Evolutionary conservation across 75 land plant species (phyloP).

Genomic region (Isoetes taiwanensis): DNA sequence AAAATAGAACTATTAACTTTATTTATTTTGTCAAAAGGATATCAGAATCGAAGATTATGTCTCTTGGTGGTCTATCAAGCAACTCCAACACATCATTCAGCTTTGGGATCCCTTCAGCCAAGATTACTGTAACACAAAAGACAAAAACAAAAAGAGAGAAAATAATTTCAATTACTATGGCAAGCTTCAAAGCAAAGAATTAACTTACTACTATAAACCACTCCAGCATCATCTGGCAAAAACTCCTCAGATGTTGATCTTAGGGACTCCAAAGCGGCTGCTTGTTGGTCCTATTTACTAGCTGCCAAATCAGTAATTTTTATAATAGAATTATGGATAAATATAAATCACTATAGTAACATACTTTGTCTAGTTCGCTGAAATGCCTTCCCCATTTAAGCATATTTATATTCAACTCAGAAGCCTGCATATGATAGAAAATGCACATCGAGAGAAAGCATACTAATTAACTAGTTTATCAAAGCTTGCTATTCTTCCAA

Average conservation of each 20-base stretch:
- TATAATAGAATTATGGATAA: not conserved
- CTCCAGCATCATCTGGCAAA: slow-evolving; percentile 4
- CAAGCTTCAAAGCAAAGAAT: not conserved
- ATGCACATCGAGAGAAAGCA: not conserved
- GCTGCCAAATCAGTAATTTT: not conserved
- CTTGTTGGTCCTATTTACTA: not conserved
- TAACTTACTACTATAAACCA: not conserved
- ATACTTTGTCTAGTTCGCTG: not conserved
- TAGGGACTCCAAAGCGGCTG: not conserved
- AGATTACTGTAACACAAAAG: not conserved
- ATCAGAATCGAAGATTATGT: slow-evolving; percentile 4
- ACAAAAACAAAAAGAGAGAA: not conserved
- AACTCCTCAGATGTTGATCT: not conserved
- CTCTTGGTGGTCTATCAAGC: not conserved
- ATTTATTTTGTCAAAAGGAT: not conserved
- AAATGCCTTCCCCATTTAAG: slow-evolving; percentile 7
- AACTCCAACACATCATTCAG: slow-evolving; percentile 4
- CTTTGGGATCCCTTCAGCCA: not conserved
- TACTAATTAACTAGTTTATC: not conserved
- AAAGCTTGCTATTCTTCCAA: not conserved
- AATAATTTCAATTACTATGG: not conserved
- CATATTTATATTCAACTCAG: slow-evolving; percentile 5
- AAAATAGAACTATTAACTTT: not conserved
- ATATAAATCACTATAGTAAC: not conserved
- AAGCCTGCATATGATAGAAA: not conserved